Conservation (phyloP, 805 yeast genomes). For the Pichia membranifaciens region DNA sequence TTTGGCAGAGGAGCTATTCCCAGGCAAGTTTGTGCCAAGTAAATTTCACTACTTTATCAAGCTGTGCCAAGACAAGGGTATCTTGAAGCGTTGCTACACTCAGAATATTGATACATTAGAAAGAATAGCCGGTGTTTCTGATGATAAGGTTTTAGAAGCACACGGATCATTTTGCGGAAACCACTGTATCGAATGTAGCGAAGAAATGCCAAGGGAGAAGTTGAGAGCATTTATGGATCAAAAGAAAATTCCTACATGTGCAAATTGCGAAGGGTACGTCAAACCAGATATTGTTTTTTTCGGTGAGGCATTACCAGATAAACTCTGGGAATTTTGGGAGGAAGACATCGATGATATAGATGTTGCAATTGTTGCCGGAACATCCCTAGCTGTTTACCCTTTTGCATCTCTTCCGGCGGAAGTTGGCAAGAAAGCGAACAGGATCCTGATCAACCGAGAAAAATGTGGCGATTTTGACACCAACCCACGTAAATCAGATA, state of each 20-base stretch:
- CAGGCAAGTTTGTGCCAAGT: constrained; percentile 83
- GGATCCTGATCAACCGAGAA: constrained; percentile 73
- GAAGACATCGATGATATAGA: constrained; percentile 46
- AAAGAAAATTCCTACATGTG: constrained; percentile 48
- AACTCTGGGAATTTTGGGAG: constrained; percentile 68
- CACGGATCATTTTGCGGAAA: constrained; percentile 89
- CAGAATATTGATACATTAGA: constrained; percentile 94
- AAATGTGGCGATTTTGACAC: constrained; percentile 64
- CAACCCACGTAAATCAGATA: constrained; percentile 53
- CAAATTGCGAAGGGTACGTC: constrained; percentile 64
- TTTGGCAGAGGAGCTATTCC: constrained; percentile 78
- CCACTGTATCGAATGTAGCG: constrained; percentile 74
- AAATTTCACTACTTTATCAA: constrained; percentile 70
- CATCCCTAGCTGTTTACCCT: constrained; percentile 84
- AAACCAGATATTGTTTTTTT: constrained; percentile 94
- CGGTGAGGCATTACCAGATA: constrained; percentile 77
- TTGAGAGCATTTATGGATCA: constrained; percentile 35
- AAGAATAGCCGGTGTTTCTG: constrained; percentile 69
- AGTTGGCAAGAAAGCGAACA: constrained; percentile 38
- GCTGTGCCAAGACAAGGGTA: constrained; percentile 57
- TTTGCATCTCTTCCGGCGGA: constrained; percentile 80
- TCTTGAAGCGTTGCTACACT: constrained; percentile 69
- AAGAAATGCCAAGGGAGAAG: constrained; percentile 43
- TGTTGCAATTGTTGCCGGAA: constrained; percentile 84
- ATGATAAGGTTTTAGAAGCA: constrained; percentile 71